These are phyloP conservation scores for Sporisorium exsertum DNA, from an alignment of 1,284 basidiomycete genomes.

Conservation along the genomic window DNA sequence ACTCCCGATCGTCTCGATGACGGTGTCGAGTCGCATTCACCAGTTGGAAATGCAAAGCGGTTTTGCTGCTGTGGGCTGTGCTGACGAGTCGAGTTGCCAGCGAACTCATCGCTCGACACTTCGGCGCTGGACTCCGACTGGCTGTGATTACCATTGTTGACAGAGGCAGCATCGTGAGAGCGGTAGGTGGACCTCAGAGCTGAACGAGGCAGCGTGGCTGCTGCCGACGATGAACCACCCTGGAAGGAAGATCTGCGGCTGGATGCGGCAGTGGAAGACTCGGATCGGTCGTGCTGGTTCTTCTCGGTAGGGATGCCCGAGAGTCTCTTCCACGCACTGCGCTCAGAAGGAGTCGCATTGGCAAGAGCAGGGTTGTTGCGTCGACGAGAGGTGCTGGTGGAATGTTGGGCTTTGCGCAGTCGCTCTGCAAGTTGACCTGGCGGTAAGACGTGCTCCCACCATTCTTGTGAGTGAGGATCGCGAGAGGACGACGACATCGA, in stretches of 20 bases:
- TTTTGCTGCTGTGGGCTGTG: constrained; percentile 20
- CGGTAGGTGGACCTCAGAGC: constrained; percentile 16
- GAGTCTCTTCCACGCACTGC: constrained; percentile 44
- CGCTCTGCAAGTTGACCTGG: constrained; percentile 60
- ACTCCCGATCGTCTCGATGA: constrained; percentile 13
- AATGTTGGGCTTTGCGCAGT: constrained; percentile 53
- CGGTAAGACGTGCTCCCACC: constrained; percentile 61
- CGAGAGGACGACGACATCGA: constrained; percentile 5
- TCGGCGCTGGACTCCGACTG: constrained; percentile 43
- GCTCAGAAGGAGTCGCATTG: constrained; percentile 45
- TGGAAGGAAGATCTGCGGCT: constrained; percentile 38
- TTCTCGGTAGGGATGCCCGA: constrained; percentile 34
- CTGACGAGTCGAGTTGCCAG: constrained; percentile 16
- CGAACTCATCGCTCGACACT: constrained; percentile 42
- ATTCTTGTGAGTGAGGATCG: constrained; percentile 43
- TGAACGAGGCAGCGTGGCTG: constrained; percentile 34
- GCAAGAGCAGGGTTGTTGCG: constrained; percentile 39
- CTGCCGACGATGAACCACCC: not conserved
- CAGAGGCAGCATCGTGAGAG: constrained; percentile 3
- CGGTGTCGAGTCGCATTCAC: not conserved
- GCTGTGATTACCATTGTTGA: not conserved
- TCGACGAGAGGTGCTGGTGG: constrained; percentile 39
- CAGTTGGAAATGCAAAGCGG: constrained; percentile 18
- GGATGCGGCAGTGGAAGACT: constrained; percentile 24
- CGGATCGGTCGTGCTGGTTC: constrained; percentile 14